phyloP scores from a whole-genome alignment of 1,284 basidiomycete genomes.

The Cutaneotrichosporon cutaneum region DNA sequence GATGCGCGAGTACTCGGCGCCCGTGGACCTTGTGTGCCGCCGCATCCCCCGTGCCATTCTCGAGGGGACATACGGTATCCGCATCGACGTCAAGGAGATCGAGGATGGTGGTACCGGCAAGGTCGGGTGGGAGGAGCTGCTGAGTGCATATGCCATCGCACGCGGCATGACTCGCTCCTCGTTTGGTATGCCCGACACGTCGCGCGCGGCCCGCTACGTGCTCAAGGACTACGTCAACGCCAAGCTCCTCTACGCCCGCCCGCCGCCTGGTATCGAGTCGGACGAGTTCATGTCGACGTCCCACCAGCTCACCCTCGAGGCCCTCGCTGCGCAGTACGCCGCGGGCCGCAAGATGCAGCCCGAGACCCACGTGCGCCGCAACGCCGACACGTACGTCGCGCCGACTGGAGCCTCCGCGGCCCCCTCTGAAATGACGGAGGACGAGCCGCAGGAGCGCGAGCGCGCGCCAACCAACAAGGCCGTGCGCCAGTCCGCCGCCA shows the following conservation, averaged over 20 bases:
- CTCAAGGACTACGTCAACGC: conserved; percentile 98
- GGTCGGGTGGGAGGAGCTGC: conserved; percentile 76
- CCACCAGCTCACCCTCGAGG: conserved; percentile 63
- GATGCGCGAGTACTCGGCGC: conserved; percentile 90
- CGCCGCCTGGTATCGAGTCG: conserved; percentile 69
- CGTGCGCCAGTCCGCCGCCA: conserved; percentile 42
- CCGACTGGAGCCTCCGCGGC: conserved; percentile 27
- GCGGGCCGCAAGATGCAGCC: conserved; percentile 76
- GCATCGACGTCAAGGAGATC: conserved; percentile 64
- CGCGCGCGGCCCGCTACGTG: conserved; percentile 85
- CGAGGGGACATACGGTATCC: conserved; percentile 84
- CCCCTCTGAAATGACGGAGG: not conserved
- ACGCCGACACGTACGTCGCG: conserved; percentile 73
- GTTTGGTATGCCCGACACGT: conserved; percentile 96
- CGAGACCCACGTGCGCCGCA: conserved; percentile 74
- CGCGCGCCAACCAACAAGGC: conserved; percentile 19
- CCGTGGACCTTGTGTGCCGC: conserved; percentile 73
- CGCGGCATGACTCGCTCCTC: conserved; percentile 90
- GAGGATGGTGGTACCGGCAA: conserved; percentile 84
- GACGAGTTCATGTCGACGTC: conserved; percentile 76
- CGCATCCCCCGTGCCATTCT: conserved; percentile 82
- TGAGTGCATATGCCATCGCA: conserved; percentile 88
- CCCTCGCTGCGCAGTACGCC: conserved; percentile 55
- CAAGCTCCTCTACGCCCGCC: conserved; percentile 84
- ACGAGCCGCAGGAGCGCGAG: conserved; percentile 10